phyloP scores from a whole-genome alignment of 2,329 filamentous ascomycete species.

The Acarospora socialis region DNA sequence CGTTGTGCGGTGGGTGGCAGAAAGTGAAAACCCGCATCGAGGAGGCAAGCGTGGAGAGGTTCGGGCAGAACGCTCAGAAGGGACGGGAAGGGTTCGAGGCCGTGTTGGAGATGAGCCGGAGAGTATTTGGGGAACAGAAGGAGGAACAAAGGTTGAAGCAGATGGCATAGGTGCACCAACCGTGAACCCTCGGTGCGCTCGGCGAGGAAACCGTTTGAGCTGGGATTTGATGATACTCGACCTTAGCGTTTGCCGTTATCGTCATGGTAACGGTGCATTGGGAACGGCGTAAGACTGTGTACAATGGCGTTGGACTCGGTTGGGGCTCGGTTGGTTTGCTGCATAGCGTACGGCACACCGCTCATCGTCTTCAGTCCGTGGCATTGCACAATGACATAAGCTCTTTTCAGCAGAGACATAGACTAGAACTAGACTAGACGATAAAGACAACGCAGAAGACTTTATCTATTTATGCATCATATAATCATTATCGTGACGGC shows the following conservation, averaged over 20 bases:
- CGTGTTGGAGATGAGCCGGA: conserved; percentile 82
- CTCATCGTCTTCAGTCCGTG: too few species aligned
- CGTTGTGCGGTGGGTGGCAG: conserved; percentile 91
- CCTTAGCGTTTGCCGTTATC: background rate
- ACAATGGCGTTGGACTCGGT: background rate
- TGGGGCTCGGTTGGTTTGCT: too few species aligned
- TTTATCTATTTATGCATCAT: background rate
- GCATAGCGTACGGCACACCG: too few species aligned
- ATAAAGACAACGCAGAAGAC: background rate
- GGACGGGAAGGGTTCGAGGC: conserved; percentile 91
- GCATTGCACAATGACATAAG: too few species aligned
- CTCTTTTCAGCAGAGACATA: too few species aligned
- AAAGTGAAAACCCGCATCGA: conserved; percentile 94
- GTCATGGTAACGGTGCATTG: background rate
- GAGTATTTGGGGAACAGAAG: conserved; percentile 81
- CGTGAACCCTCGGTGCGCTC: background rate
- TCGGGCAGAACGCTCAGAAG: conserved; percentile 80
- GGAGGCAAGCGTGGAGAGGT: conserved; percentile 74
- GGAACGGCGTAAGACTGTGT: background rate
- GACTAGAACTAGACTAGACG: too few species aligned
- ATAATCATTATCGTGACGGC: too few species aligned
- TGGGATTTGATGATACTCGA: background rate
- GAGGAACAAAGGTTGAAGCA: conserved; percentile 41
- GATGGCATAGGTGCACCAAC: conserved; percentile 14
- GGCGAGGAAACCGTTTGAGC: too few species aligned